A percentile compares a stretch with the other conserved stretches of the same genome.
phyloP scores from a whole-genome alignment of 768 basidiomycete species.

The Lentinula lateritia region DNA sequence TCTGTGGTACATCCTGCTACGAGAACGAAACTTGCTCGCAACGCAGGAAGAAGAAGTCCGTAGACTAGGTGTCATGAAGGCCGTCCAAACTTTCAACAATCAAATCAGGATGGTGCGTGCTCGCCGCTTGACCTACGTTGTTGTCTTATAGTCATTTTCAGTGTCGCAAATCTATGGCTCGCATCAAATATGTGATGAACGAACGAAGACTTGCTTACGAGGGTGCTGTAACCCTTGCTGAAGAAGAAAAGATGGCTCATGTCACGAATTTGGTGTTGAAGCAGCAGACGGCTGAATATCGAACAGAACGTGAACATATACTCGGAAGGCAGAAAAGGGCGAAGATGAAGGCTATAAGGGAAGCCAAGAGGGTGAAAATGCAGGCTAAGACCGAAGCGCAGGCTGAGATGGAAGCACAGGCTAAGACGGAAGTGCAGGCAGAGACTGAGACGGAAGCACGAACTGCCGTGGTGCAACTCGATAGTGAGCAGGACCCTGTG shows the following conservation, averaged over 20 bases:
- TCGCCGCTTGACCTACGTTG: not conserved
- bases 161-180: slow-evolving; percentile 95
- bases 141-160: slow-evolving; percentile 23
- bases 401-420: not conserved
- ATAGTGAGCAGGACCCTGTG: slow-evolving; percentile 16
- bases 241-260: slow-evolving; percentile 25
- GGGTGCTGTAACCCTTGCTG: slow-evolving; percentile 48
- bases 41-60: slow-evolving; percentile 80
- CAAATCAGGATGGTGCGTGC: slow-evolving; percentile 41
- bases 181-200: slow-evolving; percentile 88
- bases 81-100: slow-evolving; percentile 13
- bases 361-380: slow-evolving; percentile 9
- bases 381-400: not conserved
- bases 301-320: slow-evolving; percentile 6
- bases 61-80: slow-evolving; percentile 41
- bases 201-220: slow-evolving; percentile 85
- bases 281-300: slow-evolving; percentile 15
- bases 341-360: not conserved
- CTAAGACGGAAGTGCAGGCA: not conserved
- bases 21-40: slow-evolving; percentile 87
- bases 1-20: slow-evolving; percentile 86
- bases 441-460: not conserved
- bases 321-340: not conserved
- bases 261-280: slow-evolving; percentile 22
- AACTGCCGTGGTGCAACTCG: not conserved